Evolutionary conservation across 257 asterid genomes (phyloP).

Genomic region (Plectranthus barbatus): DNA sequence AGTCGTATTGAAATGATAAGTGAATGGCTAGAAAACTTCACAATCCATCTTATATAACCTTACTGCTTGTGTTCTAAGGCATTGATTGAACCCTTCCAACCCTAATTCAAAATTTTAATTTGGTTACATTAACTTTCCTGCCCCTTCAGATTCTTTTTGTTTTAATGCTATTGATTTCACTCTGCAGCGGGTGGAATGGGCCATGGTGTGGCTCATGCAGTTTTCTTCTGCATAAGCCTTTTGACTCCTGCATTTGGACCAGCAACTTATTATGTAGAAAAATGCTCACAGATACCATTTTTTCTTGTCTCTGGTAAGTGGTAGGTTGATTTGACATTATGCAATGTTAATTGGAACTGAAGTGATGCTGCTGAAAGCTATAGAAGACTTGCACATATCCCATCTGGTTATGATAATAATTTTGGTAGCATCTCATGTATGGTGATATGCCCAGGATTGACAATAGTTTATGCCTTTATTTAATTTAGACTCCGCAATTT

Average conservation of each 20-base stretch:
- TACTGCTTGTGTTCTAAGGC: too few species aligned
- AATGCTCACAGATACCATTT: slow-evolving; percentile 81
- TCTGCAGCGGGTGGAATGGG: slow-evolving; percentile 96
- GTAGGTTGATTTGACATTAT: slow-evolving; percentile 2
- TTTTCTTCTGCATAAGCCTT: slow-evolving; percentile 93
- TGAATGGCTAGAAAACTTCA: too few species aligned
- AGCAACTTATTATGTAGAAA: slow-evolving; percentile 85
- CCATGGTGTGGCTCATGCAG: slow-evolving; percentile 97
- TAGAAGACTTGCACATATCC: neutral
- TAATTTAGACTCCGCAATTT: neutral
- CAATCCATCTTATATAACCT: too few species aligned
- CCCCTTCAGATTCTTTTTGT: too few species aligned
- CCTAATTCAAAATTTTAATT: too few species aligned
- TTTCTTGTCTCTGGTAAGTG: slow-evolving; percentile 82
- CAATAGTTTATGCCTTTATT: neutral
- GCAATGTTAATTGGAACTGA: neutral
- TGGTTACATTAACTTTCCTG: too few species aligned
- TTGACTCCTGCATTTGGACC: slow-evolving; percentile 97
- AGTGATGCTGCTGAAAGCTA: neutral
- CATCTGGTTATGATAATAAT: neutral
- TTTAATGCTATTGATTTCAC: slow-evolving; percentile 2
- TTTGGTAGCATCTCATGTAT: neutral
- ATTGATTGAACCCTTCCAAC: neutral
- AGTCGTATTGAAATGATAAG: too few species aligned
- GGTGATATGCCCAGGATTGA: neutral